phyloP scores from a whole-genome alignment of 148 eudicot species.

The Amaranthus hypochondriacus region DNA sequence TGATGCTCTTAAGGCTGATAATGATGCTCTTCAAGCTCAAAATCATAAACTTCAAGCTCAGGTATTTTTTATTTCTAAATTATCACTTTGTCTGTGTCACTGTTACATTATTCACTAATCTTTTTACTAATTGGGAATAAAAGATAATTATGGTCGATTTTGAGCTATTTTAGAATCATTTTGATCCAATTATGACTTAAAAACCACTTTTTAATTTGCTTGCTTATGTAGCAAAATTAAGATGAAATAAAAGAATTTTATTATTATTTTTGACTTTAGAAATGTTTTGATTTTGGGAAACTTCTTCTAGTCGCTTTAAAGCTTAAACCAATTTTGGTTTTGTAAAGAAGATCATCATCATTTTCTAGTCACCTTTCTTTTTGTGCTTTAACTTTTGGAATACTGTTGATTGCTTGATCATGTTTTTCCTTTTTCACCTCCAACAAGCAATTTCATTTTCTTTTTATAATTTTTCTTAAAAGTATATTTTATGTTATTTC shows the following conservation, averaged over 20 bases:
- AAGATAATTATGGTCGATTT: too few species aligned
- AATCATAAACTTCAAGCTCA: conserved; percentile 84
- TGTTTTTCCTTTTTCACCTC: background rate
- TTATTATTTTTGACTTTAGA: background rate
- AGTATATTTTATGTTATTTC: too few species aligned
- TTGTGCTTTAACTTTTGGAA: conserved; percentile 18
- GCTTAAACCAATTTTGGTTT: background rate
- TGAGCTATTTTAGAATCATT: too few species aligned
- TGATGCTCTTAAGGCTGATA: conserved; percentile 78
- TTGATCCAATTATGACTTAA: too few species aligned
- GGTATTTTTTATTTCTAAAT: conserved; percentile 31
- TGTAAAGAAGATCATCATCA: conserved; percentile 1
- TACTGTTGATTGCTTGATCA: conserved; percentile 15
- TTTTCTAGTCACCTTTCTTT: background rate
- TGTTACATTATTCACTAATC: too few species aligned
- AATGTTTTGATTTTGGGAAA: conserved; percentile 9
- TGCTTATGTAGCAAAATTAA: too few species aligned
- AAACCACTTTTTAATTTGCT: too few species aligned
- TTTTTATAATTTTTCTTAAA: too few species aligned
- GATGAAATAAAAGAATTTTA: too few species aligned
- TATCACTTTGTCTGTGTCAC: too few species aligned
- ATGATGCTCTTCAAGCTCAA: conserved; percentile 68
- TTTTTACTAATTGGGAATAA: too few species aligned
- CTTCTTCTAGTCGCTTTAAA: background rate
- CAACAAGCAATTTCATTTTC: background rate